Conservation (phyloP, 176 grass and related monocot genomes). For the Juncus effusus region DNA sequence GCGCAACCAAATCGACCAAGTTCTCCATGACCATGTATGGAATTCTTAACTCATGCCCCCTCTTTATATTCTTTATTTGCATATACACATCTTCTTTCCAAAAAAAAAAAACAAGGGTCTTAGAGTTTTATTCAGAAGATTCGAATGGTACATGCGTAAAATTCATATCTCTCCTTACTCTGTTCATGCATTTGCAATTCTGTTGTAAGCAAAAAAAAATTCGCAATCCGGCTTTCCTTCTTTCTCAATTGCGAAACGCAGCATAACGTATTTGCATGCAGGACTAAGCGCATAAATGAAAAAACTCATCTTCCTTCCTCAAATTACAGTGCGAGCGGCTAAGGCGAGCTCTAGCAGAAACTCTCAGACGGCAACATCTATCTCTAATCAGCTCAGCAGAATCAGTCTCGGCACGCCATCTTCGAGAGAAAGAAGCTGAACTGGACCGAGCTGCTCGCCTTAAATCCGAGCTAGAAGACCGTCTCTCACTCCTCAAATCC, state of each 20-base stretch:
- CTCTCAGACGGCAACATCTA: conserved; percentile 40
- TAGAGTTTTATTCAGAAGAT: too few species aligned
- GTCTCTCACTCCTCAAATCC: conserved; percentile 35
- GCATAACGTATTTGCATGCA: too few species aligned
- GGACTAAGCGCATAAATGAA: too few species aligned
- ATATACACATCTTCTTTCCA: too few species aligned
- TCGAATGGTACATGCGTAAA: too few species aligned
- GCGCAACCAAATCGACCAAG: conserved; percentile 48
- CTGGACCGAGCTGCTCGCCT: conserved; percentile 32
- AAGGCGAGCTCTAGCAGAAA: conserved; percentile 34
- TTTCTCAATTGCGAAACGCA: too few species aligned
- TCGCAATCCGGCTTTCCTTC: too few species aligned
- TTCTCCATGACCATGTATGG: conserved; percentile 67
- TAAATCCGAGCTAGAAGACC: conserved; percentile 54
- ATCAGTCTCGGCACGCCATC: conserved; percentile 28
- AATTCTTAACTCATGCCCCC: not conserved
- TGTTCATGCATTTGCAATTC: not conserved
- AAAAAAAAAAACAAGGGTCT: too few species aligned
- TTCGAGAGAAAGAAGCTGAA: conserved; percentile 62
- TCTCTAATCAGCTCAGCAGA: conserved; percentile 36
- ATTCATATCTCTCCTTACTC: not conserved
- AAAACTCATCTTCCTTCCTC: too few species aligned
- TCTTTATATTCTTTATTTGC: too few species aligned
- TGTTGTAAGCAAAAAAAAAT: too few species aligned
- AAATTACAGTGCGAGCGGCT: conserved; percentile 48